A percentile compares a stretch with the other conserved stretches of the same genome.
Evolutionary conservation across 2,329 filamentous ascomycete genomes (phyloP).

Genomic region (Amphichorda felina): DNA sequence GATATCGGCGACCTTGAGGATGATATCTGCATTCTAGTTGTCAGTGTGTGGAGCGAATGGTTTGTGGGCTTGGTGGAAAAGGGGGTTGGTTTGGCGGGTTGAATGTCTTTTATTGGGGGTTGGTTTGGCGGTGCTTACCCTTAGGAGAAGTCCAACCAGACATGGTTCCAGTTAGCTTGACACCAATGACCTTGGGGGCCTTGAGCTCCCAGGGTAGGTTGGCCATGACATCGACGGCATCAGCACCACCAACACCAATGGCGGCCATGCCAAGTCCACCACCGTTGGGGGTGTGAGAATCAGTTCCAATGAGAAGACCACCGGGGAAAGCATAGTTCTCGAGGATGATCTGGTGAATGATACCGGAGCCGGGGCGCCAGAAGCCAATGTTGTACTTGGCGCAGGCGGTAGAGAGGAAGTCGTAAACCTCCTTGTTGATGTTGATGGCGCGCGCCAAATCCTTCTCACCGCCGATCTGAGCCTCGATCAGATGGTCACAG

Average conservation of each 20-base stretch:
- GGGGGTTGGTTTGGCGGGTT: not conserved
- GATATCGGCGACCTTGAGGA: constrained; percentile 93
- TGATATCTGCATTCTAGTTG: constrained; percentile 56
- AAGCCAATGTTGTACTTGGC: constrained; percentile 99
- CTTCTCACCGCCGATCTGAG: constrained; percentile 83
- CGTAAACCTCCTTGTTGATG: constrained; percentile 99
- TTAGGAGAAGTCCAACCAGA: constrained; percentile 91
- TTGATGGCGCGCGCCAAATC: constrained; percentile 82
- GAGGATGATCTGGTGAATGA: constrained; percentile 96
- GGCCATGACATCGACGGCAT: constrained; percentile 97
- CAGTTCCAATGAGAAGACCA: constrained; percentile 93
- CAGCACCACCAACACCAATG: constrained; percentile 95
- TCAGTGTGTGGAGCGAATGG: not conserved
- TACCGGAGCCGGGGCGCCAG: constrained; percentile 97
- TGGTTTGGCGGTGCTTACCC: constrained; percentile 40
- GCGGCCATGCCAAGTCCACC: constrained; percentile 65
- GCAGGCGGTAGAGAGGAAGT: constrained; percentile 87
- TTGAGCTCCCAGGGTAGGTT: constrained; percentile 96
- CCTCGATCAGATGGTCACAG: constrained; percentile 99
- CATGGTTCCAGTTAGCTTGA: constrained; percentile 82
- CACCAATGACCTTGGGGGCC: constrained; percentile 93
- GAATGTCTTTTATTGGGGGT: too few species aligned
- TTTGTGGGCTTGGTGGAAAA: not conserved
- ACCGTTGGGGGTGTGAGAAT: constrained; percentile 95
- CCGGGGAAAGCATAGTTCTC: constrained; percentile 99